Evolutionary conservation across 2,329 filamentous ascomycete genomes (phyloP).

Genomic region (Phialemoniopsis sp.): DNA sequence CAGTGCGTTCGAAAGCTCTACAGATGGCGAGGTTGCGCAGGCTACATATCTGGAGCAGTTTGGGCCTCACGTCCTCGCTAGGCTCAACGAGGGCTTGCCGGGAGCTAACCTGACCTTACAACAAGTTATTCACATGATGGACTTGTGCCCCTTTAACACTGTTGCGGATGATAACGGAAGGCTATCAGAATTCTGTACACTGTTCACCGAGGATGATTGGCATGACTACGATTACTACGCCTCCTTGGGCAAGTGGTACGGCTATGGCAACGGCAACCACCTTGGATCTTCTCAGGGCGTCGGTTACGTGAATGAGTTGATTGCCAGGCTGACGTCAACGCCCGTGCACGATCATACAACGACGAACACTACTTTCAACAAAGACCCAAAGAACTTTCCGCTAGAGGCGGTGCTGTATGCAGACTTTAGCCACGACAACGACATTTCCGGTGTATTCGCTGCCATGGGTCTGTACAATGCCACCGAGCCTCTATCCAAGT

Average conservation of each 20-base stretch:
- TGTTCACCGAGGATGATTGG: slow-evolving; percentile 76
- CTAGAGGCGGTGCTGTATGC: slow-evolving; percentile 68
- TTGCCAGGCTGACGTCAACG: slow-evolving; percentile 69
- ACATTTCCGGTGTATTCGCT: slow-evolving; percentile 72
- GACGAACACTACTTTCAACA: slow-evolving; percentile 75
- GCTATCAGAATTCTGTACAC: slow-evolving; percentile 67
- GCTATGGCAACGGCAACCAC: slow-evolving; percentile 70
- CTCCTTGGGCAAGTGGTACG: slow-evolving; percentile 80
- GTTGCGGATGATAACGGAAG: slow-evolving; percentile 55
- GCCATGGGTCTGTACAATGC: slow-evolving; percentile 75
- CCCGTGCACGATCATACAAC: slow-evolving; percentile 70
- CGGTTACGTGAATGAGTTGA: slow-evolving; percentile 82
- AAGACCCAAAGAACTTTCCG: slow-evolving; percentile 66
- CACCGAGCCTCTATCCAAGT: slow-evolving; percentile 50
- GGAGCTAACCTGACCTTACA: slow-evolving; percentile 60
- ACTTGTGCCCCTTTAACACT: slow-evolving; percentile 81
- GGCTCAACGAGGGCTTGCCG: slow-evolving; percentile 65
- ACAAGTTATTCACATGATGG: slow-evolving; percentile 74
- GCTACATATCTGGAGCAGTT: slow-evolving; percentile 59
- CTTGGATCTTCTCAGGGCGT: slow-evolving; percentile 83
- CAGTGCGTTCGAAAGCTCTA: slow-evolving; percentile 59
- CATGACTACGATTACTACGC: slow-evolving; percentile 75
- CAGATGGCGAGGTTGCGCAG: slow-evolving; percentile 46
- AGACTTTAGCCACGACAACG: slow-evolving; percentile 91
- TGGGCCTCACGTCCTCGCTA: slow-evolving; percentile 59